Base-by-base conservation (phyloP, 2,329 filamentous ascomycete species). In the Calonectria ilicicola region DNA sequence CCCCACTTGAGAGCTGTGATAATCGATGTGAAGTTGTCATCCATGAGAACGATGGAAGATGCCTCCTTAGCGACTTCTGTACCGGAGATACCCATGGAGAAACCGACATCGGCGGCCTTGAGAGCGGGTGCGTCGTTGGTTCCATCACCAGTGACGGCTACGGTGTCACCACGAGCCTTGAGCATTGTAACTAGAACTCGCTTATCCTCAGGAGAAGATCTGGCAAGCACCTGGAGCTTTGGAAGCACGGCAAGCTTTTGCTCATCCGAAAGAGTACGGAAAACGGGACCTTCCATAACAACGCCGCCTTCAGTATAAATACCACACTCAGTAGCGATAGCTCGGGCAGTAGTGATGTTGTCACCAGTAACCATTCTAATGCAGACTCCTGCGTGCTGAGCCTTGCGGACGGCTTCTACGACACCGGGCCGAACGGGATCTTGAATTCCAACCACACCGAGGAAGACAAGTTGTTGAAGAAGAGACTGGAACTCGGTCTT, bases 151-250 rank as follows among this genome's bases (percentile, higher is more conserved):
- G 91, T 93, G 1, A 93, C 91, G 44, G 91, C 91, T 32, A 93
- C 91, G 5, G 90, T 92, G 80, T 92, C 90, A 26, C 91, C 92
- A 72, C 93, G 88, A 62, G 90, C 88, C 77, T 92, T 91, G 1
- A 94, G 85, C 47, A 89, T 86, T 77, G 89, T 90, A 38, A 94
- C 92, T 40, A 94, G 86, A 44, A 90, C 89, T 17, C 91, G 86
- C 83, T 94, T 94, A 76, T 94, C 92, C 74, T 94, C 91, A 0
- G 92, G 92, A 51, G 91, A 93, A 0, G 92, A 93, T 63, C 92
- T 88, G 32, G 92, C 92, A 53, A 94, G 87, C 21, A 94, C 91
- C 76, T 92, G 92, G 2, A 94, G 86, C 56, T 91, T 89, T 7
- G 90, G 91, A 47, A 93, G 90, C 26, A 91, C 83, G 2, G 85